Base-by-base conservation (phyloP, 371 early-diverging fungal genomes). In the Mucor plumbeus region DNA sequence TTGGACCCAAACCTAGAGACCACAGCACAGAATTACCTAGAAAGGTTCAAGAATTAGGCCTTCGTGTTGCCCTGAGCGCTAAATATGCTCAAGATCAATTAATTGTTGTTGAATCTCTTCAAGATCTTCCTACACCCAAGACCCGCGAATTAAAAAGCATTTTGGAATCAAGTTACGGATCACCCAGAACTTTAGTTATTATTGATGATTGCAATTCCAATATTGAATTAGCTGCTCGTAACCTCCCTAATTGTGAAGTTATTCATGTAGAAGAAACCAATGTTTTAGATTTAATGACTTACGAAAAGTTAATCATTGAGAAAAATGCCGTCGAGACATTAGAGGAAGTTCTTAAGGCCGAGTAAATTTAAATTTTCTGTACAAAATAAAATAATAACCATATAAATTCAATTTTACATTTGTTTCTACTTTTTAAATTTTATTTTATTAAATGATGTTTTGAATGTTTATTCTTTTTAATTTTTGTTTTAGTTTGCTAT, bases 61-160 rank as follows among this genome's bases (percentile, higher is more conserved):
- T 97, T 61, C 88, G 96, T 39, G 83, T 91, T 19, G 96, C 94
- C 1, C 80, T 98, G 14, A 91, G 95, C 33, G 86, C 94, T 41
- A 98, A 97, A 78, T 96, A 90, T 74, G 86, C 87, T 6, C 97
- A 96, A 83, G 90, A 94, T 74, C 95, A 97, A 76, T 74, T 98
- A 53, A 76, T 90, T 10, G 78, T 97, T 53, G 95, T 97, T 4
- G 94, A 96, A 63, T 77, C 81, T n/a, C 69, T 96, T 36, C 62
- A 75, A 39, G 50, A 76, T 10, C 34, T 90, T 31, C 79, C 80
- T 31, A 83, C 85, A 10, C 83, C 75, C 69, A 88, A 85, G 70
- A 90, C 90, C 6, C 73, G 81, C 39, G 89, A 90, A 8, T 77
- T 95, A 36, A 61, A 71, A 7, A 64, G 62, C 11, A 81, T 91